phyloP scores from a whole-genome alignment of 139 green algal species.

The Chlorella ohadii region DNA sequence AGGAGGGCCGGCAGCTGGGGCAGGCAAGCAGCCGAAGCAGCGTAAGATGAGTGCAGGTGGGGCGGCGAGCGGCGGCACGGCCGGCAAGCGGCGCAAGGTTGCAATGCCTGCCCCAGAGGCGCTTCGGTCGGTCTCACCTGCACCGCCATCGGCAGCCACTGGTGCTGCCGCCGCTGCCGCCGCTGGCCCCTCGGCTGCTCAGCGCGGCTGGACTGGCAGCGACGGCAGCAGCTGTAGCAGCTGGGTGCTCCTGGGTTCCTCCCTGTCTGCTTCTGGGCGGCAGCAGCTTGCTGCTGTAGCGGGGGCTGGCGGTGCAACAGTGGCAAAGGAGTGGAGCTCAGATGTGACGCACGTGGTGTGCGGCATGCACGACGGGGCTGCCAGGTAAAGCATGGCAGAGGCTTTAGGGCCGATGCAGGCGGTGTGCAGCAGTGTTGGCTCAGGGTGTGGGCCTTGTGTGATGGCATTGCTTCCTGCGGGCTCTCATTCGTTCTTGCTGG shows the following conservation, averaged over 20 bases:
- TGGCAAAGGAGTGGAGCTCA: conserved; percentile 27
- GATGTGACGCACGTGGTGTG: conserved; percentile 49
- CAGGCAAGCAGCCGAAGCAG: conserved; percentile 13
- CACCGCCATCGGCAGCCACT: neutral
- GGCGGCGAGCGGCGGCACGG: neutral
- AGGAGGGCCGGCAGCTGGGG: conserved; percentile 1
- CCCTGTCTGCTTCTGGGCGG: neutral
- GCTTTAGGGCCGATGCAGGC: no score
- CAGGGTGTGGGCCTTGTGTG: no score
- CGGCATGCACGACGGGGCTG: conserved; percentile 5
- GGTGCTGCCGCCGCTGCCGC: neutral
- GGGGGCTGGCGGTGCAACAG: conserved; percentile 2
- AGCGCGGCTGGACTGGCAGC: neutral
- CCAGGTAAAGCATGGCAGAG: neutral
- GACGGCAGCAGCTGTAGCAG: neutral
- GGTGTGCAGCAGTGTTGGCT: neutral
- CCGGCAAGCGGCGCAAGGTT: conserved; percentile 13
- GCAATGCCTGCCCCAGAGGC: neutral
- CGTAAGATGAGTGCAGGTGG: conserved; percentile 24
- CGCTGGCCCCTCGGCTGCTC: neutral
- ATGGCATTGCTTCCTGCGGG: no score
- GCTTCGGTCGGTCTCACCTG: neutral
- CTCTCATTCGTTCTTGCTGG: neutral
- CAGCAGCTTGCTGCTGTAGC: conserved; percentile 32
- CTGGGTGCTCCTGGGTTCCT: conserved; percentile 40